phyloP scores from a whole-genome alignment of 169 alveolate genomes.

The Cryptosporidium bovis region DNA sequence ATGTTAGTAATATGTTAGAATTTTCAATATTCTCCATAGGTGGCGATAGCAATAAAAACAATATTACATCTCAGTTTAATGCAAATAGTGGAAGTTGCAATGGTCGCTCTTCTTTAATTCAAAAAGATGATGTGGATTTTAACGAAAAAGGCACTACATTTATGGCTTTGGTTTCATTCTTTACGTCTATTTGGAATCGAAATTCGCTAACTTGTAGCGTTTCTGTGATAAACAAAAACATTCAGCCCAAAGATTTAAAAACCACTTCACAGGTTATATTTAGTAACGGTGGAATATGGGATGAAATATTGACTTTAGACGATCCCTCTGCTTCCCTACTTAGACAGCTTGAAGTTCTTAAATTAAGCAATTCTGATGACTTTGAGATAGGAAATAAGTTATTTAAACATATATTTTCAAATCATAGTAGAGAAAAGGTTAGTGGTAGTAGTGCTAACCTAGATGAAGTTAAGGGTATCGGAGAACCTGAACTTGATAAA shows the following conservation, averaged over 20 bases:
- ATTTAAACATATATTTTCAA: slow-evolving; percentile 7
- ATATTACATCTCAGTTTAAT: not conserved
- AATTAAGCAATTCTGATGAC: slow-evolving; percentile 11
- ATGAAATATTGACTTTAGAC: slow-evolving; percentile 82
- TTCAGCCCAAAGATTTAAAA: slow-evolving; percentile 59
- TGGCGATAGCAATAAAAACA: not conserved
- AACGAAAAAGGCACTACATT: slow-evolving; percentile 51
- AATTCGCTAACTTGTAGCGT: slow-evolving; percentile 65
- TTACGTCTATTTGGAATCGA: slow-evolving; percentile 61
- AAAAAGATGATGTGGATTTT: not conserved
- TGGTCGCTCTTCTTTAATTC: not conserved
- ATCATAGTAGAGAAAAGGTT: not conserved
- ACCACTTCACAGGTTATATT: slow-evolving; percentile 44
- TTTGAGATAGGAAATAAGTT: slow-evolving; percentile 29
- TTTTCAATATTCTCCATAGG: slow-evolving; percentile 3
- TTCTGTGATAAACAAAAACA: slow-evolving; percentile 64
- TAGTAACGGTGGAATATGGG: slow-evolving; percentile 88
- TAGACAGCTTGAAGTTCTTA: slow-evolving; percentile 41
- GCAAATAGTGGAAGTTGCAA: not conserved
- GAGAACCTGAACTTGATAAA: slow-evolving; percentile 6
- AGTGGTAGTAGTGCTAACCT: not conserved
- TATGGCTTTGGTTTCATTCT: slow-evolving; percentile 70
- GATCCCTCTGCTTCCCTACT: slow-evolving; percentile 81
- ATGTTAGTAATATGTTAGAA: not conserved
- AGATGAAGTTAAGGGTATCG: not conserved